Conservation (phyloP, 2,329 filamentous ascomycete species). For the Penicillium sp. region DNA sequence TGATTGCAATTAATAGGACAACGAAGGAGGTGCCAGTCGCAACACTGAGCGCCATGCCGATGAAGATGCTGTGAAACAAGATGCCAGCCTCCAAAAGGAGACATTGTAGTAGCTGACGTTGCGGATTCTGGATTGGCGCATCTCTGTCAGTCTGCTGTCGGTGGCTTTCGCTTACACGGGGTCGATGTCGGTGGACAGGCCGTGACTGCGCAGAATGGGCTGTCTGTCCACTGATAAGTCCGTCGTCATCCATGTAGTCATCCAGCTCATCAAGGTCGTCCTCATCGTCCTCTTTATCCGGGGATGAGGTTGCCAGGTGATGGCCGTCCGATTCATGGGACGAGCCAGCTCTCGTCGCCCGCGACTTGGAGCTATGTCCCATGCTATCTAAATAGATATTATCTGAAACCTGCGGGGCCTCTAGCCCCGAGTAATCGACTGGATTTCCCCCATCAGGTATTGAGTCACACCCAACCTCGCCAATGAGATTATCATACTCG, state of each 20-base stretch:
- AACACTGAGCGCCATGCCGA: conserved; percentile 81
- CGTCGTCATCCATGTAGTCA: conserved; percentile 25
- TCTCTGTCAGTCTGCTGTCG: conserved; percentile 27
- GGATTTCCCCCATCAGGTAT: conserved; percentile 15
- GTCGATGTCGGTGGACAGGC: conserved; percentile 12
- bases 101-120: conserved; percentile 70
- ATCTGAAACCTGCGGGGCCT: conserved; percentile 16
- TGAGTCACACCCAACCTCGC: conserved; percentile 22
- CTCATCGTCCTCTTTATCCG: conserved; percentile 49
- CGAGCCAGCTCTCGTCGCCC: conserved; percentile 6
- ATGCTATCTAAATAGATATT: conserved; percentile 22
- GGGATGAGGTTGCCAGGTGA: conserved; percentile 20
- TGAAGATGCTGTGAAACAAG: conserved; percentile 80
- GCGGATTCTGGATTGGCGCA: conserved; percentile 53
- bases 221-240: conserved; percentile 13
- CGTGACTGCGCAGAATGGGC: conserved; percentile 8
- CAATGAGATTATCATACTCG: conserved; percentile 49
- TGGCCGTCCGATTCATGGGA: conserved; percentile 17
- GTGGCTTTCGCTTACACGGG: conserved; percentile 11
- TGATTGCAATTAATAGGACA: conserved; percentile 75
- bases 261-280: conserved; percentile 57
- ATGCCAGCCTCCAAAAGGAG: conserved; percentile 79
- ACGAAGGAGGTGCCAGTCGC: conserved; percentile 75
- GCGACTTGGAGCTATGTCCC: conserved; percentile 5
- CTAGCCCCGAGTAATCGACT: conserved; percentile 22